Evolutionary conservation across 1,139 yeast species (phyloP).

Genomic region (Yamadazyma spencermartinsiae): DNA sequence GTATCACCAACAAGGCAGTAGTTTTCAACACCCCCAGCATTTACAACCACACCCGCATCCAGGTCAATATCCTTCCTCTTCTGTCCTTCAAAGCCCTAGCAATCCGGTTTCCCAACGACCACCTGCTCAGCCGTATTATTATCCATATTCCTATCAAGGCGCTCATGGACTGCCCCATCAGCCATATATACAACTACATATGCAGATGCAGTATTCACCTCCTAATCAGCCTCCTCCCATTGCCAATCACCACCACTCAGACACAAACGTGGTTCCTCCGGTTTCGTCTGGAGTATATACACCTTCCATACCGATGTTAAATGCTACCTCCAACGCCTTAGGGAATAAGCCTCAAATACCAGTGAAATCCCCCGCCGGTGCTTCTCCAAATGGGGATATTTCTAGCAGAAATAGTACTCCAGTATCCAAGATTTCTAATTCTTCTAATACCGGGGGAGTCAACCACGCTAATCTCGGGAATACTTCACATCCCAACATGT

Average conservation of each 20-base stretch:
- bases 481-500: not conserved
- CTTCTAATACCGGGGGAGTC: constrained; percentile 5
- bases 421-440: constrained; percentile 11
- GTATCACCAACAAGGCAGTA: not conserved
- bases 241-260: too few relatives aligned
- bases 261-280: not conserved
- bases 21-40: not conserved
- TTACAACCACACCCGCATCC: not conserved
- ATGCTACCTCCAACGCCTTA: not conserved
- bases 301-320: constrained; percentile 1
- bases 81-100: not conserved
- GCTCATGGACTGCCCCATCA: not conserved
- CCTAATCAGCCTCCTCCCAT: not conserved
- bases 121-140: not conserved
- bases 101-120: not conserved
- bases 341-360: constrained; percentile 1
- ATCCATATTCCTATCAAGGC: not conserved
- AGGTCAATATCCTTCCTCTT: not conserved
- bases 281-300: not conserved
- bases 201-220: constrained; percentile 1
- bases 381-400: constrained; percentile 6
- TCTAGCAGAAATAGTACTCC: constrained; percentile 14
- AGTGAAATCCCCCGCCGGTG: constrained; percentile 3
- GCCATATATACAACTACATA: not conserved
- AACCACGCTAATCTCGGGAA: not conserved